Evolutionary conservation across 108 stramenopile species (phyloP).

Genomic region (Aurantiochytrium sp.): DNA sequence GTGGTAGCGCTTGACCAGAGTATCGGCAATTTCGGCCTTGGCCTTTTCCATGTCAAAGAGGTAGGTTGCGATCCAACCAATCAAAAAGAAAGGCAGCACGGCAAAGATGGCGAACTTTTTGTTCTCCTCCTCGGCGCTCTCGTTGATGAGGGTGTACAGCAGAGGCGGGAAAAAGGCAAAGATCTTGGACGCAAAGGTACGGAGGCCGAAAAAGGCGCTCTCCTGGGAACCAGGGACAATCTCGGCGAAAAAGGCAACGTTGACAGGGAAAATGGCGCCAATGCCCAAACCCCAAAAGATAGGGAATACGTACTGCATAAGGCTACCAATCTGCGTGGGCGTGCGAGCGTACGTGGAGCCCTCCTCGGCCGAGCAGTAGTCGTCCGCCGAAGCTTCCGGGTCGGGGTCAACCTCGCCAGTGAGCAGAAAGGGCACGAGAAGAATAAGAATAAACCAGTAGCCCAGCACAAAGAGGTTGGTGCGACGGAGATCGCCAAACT

Average conservation of each 20-base stretch:
- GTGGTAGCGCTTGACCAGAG: not conserved
- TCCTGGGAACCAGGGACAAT: not conserved
- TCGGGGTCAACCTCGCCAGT: not conserved
- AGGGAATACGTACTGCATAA: not conserved
- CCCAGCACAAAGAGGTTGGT: not conserved
- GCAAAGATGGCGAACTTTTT: not conserved
- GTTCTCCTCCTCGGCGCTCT: not conserved
- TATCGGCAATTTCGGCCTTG: not conserved
- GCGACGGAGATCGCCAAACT: not conserved
- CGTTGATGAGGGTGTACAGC: conserved; percentile 9
- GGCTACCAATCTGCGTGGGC: not conserved
- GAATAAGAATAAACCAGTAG: not conserved
- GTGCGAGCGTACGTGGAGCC: not conserved
- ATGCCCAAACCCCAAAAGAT: not conserved
- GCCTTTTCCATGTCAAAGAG: not conserved
- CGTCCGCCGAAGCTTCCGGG: not conserved
- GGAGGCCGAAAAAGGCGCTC: not conserved
- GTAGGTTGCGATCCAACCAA: not conserved
- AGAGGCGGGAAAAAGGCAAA: not conserved
- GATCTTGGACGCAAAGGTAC: not conserved
- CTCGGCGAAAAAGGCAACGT: not conserved
- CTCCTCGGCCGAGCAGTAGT: not conserved
- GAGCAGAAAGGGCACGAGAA: not conserved
- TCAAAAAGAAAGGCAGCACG: not conserved
- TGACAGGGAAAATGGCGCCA: not conserved